Base-by-base conservation (phyloP, 108 stramenopile species). In the Fragilariopsis cylindrus region DNA sequence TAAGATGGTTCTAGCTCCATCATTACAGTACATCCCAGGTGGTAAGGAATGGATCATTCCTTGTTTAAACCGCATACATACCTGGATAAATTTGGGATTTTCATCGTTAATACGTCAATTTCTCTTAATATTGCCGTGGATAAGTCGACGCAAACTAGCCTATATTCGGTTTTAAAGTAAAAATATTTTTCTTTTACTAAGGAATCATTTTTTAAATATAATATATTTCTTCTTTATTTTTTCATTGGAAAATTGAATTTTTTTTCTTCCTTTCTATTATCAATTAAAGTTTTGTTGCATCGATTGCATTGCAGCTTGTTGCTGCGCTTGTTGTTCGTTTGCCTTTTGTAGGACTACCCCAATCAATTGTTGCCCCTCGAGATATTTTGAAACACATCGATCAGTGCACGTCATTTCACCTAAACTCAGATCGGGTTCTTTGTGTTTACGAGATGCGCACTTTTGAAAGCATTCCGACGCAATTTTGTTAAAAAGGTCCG, bases 401-500 rank as follows among this genome's bases (percentile, higher is more conserved):
- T 98, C 98, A 30, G 84, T 83, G 78, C 98, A 98, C 53, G 82
- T 84, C 97, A 98, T 98, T 85, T 98, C 98, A 19, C 98, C 98
- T 48, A 98, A 72, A 41, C 88, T 85, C 50, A 98, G 73, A 62
- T 98, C 98, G 40, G 87, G 79, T 62, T 98, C 97, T 41, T 90
- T 82, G 75, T 95, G 90, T 78, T 87, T 92, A 41, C 85, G 83
- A 6, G 90, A 86, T 2, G 95, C 90, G 80, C 98, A 98, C 80
- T 98, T 98, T 57, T 89, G 73, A 74, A 96, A 97, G 76, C 98
- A 98, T 4, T 88, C 76, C n/a, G 72, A 54, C 5, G 94, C 71
- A 87, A 98, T 97, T 73, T 96, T 97, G 84, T 96, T 95, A 76
- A 97, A 98, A 7, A 98, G 79, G 78, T 96, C 91, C 9, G 96